Conservation (phyloP, 2,329 filamentous ascomycete genomes). For the Diaporthe citrichinensis region DNA sequence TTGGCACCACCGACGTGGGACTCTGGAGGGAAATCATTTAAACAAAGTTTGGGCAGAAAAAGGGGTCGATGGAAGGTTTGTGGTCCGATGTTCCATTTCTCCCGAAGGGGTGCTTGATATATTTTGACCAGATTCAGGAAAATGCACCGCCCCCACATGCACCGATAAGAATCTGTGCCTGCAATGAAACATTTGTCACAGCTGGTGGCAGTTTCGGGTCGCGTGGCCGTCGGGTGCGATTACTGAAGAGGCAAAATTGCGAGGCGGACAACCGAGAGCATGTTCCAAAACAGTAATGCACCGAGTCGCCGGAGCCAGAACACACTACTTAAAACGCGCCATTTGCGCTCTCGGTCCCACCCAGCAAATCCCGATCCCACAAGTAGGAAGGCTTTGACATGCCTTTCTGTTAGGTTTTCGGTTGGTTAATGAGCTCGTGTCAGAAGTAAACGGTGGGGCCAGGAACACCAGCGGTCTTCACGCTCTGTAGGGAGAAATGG, state of each 20-base stretch:
- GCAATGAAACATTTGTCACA: background rate
- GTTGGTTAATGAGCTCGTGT: background rate
- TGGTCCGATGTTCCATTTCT: slow-evolving; percentile 1
- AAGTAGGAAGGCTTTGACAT: background rate
- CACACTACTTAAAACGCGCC: background rate
- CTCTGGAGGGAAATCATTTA: slow-evolving; percentile 24
- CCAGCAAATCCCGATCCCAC: background rate
- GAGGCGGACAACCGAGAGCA: background rate
- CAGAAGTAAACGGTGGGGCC: background rate
- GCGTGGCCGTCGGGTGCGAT: background rate
- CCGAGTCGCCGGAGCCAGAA: background rate
- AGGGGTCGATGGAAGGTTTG: background rate
- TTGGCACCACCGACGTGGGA: background rate
- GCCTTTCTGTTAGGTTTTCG: background rate
- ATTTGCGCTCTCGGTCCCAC: background rate
- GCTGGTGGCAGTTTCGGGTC: too few species aligned
- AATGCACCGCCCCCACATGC: background rate
- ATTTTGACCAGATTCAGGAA: background rate
- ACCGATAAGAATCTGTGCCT: background rate
- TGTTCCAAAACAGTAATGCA: slow-evolving; percentile 9
- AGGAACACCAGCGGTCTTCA: background rate
- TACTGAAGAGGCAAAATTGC: slow-evolving; percentile 6
- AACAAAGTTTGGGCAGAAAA: background rate
- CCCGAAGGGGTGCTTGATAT: background rate
- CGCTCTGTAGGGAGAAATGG: background rate